Percentiles rank a stretch among this genome's conserved stretches.
phyloP scores from a whole-genome alignment of 345 rosid genomes.

The Crucihimalaya himalaica region DNA sequence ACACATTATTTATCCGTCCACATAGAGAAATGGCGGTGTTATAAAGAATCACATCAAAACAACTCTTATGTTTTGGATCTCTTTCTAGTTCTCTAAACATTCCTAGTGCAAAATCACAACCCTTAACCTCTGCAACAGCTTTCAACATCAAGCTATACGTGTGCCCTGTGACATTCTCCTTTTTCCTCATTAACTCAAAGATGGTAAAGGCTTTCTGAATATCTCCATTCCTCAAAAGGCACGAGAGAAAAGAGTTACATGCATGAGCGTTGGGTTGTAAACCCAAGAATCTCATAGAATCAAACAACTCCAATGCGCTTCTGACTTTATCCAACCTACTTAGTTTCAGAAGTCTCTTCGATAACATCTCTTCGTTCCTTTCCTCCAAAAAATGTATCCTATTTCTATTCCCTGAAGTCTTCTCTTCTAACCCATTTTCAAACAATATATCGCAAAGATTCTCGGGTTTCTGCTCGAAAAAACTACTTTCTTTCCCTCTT shows the following conservation, averaged over 20 bases:
- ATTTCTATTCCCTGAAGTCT: constrained; percentile 22
- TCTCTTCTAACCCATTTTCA: constrained; percentile 13
- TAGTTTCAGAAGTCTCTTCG: constrained; percentile 65
- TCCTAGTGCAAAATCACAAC: constrained; percentile 58
- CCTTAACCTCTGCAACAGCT: constrained; percentile 55
- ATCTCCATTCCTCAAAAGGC: constrained; percentile 57
- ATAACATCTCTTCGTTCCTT: constrained; percentile 59
- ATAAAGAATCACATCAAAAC: constrained; percentile 65
- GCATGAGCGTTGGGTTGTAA: constrained; percentile 59
- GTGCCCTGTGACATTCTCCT: constrained; percentile 56
- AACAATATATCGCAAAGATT: constrained; percentile 34
- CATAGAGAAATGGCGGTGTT: constrained; percentile 75
- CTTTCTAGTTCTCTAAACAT: constrained; percentile 57
- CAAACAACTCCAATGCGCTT: constrained; percentile 62
- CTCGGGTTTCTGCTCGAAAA: background rate
- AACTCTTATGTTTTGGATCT: constrained; percentile 36
- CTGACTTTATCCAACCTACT: constrained; percentile 72
- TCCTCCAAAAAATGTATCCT: constrained; percentile 65
- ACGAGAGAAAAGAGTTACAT: constrained; percentile 70
- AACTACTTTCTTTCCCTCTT: constrained; percentile 28
- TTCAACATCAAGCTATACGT: constrained; percentile 68
- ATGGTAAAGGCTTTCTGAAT: constrained; percentile 51
- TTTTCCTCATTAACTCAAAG: constrained; percentile 57
- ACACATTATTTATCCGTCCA: constrained; percentile 57
- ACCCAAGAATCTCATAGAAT: constrained; percentile 59